A percentile compares a stretch with the other conserved stretches of the same genome.
Evolutionary conservation across 805 yeast genomes (phyloP).

Genomic region (Starmerella riodocensis): DNA sequence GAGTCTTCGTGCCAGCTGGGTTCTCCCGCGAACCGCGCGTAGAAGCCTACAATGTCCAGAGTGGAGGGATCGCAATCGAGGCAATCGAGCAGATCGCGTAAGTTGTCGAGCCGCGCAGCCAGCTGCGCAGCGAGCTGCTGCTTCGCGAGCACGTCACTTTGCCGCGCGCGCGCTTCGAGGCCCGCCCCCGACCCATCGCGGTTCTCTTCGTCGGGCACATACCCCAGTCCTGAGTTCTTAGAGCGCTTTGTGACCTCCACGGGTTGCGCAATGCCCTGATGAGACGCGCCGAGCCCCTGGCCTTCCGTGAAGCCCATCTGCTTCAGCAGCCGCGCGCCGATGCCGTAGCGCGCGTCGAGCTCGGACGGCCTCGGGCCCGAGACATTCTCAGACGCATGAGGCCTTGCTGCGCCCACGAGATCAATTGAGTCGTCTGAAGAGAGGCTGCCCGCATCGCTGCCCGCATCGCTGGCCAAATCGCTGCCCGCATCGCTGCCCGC

Average conservation of each 20-base stretch:
- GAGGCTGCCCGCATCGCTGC: too few relatives aligned
- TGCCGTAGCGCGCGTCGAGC: slow-evolving; percentile 50
- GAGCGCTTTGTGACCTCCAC: slow-evolving; percentile 57
- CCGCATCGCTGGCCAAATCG: too few relatives aligned
- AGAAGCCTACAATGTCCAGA: neutral
- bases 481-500: too few relatives aligned
- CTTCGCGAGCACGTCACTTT: too few relatives aligned
- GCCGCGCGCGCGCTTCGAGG: too few relatives aligned
- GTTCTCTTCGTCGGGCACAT: too few relatives aligned
- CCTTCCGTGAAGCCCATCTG: slow-evolving; percentile 85
- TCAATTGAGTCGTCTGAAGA: too few relatives aligned
- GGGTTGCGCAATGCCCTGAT: slow-evolving; percentile 69
- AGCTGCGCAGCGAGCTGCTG: neutral
- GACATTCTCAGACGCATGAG: too few relatives aligned
- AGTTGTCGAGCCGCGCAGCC: neutral
- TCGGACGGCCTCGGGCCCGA: too few relatives aligned
- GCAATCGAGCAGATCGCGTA: neutral
- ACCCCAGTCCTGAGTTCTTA: slow-evolving; percentile 18
- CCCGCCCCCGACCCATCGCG: too few relatives aligned
- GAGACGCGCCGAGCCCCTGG: slow-evolving; percentile 62
- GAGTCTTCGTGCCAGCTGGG: neutral
- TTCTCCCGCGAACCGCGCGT: neutral
- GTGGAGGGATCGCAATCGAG: neutral
- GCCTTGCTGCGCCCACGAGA: too few relatives aligned
- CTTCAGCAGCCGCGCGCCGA: slow-evolving; percentile 65